Conservation (phyloP, 2,329 filamentous ascomycete species). For the Cercospora brassicicola region DNA sequence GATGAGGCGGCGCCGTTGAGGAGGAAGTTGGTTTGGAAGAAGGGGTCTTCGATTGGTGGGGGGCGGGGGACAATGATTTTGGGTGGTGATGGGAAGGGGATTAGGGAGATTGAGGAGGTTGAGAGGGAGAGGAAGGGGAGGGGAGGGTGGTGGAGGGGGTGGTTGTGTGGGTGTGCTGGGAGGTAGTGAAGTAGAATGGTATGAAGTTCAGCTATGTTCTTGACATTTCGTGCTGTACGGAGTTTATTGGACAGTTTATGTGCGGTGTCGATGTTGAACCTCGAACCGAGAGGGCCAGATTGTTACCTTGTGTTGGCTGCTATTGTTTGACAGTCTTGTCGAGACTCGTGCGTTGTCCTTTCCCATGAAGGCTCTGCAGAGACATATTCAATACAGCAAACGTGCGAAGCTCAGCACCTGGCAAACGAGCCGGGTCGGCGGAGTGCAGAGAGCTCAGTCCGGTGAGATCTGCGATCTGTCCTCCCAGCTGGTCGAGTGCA, state of each 20-base stretch:
- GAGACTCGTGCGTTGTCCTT: too few relatives aligned
- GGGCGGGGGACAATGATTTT: neutral
- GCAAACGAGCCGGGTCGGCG: neutral
- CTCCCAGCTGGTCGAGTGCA: neutral
- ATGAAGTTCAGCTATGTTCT: neutral
- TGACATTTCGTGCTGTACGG: too few relatives aligned
- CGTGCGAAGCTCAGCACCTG: neutral
- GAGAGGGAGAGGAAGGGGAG: neutral
- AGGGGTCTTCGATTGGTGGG: constrained; percentile 1
- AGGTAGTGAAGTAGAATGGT: neutral
- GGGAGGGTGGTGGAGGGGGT: constrained; percentile 6
- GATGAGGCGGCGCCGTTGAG: constrained; percentile 15
- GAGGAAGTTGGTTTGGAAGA: constrained; percentile 26
- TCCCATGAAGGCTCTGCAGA: too few relatives aligned
- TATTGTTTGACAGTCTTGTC: too few relatives aligned
- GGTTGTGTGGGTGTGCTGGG: constrained; percentile 23
- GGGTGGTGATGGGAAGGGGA: neutral
- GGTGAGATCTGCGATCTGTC: neutral
- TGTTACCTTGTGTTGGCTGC: too few relatives aligned
- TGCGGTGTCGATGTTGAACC: too few relatives aligned
- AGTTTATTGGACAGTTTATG: too few relatives aligned
- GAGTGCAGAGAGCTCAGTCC: neutral
- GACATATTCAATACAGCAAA: neutral
- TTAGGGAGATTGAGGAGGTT: neutral
- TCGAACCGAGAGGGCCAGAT: too few relatives aligned